phyloP scores from a whole-genome alignment of 768 basidiomycete species.

The Mycena maculata region DNA sequence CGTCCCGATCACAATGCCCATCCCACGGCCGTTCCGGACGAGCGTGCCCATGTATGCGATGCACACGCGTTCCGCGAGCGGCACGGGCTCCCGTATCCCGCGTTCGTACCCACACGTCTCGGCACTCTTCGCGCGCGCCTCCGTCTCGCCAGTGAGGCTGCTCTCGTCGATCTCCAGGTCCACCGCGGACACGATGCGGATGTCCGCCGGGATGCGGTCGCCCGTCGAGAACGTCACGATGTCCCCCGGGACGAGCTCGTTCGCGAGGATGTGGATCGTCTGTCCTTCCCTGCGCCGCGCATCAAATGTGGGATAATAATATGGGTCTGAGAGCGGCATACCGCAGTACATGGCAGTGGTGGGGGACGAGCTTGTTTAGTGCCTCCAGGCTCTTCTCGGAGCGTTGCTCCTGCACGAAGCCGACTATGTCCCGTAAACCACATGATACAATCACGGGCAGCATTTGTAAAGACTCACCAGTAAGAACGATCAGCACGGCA shows the following conservation, averaged over 20 bases:
- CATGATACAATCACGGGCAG: neutral
- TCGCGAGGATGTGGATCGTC: conserved; percentile 86
- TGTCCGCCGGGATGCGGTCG: conserved; percentile 94
- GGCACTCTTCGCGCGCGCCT: conserved; percentile 74
- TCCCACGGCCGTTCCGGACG: conserved; percentile 88
- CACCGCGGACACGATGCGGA: conserved; percentile 83
- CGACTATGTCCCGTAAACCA: conserved; percentile 62
- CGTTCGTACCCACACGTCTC: conserved; percentile 60
- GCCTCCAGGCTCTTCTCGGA: conserved; percentile 96
- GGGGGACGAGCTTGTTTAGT: conserved; percentile 95
- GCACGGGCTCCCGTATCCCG: conserved; percentile 51
- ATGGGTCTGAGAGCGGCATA: neutral
- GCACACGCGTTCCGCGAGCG: conserved; percentile 87
- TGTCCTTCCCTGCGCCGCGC: conserved; percentile 57
- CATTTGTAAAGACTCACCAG: conserved; percentile 71
- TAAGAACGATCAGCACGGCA: conserved; percentile 92
- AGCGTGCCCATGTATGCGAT: conserved; percentile 97
- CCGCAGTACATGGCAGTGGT: conserved; percentile 93
- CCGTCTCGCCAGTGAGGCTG: conserved; percentile 93
- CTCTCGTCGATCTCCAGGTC: conserved; percentile 97
- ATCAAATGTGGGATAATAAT: neutral
- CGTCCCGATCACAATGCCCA: conserved; percentile 88
- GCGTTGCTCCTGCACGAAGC: conserved; percentile 94
- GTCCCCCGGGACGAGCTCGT: conserved; percentile 97
- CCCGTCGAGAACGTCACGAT: conserved; percentile 90